Evolutionary conservation across 2,329 filamentous ascomycete species (phyloP).

Genomic region (Penicillium paneum): DNA sequence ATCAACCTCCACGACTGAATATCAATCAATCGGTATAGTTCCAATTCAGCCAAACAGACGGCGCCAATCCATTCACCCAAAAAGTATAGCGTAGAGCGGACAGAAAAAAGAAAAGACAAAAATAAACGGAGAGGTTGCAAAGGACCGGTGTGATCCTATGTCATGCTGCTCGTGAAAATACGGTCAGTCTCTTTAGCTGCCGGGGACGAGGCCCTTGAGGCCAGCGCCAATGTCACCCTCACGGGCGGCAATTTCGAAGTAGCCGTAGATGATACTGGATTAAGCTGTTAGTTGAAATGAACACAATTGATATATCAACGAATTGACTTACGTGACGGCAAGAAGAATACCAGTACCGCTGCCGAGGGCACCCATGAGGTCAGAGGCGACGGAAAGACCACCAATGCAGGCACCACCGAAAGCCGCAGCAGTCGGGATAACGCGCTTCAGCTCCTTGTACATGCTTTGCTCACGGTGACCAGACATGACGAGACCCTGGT

Average conservation of each 20-base stretch:
- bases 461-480: constrained; percentile 99
- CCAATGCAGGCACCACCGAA: constrained; percentile 99
- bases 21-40: neutral
- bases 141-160: constrained; percentile 21
- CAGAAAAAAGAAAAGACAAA: constrained; percentile 25
- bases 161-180: constrained; percentile 35
- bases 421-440: constrained; percentile 95
- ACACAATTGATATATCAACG: neutral
- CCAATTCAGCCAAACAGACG: constrained; percentile 7
- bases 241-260: constrained; percentile 99
- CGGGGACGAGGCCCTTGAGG: constrained; percentile 62
- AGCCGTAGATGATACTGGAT: constrained; percentile 91
- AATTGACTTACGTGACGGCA: constrained; percentile 83
- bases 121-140: constrained; percentile 20
- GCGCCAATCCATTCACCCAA: constrained; percentile 28
- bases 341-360: constrained; percentile 97
- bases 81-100: constrained; percentile 21
- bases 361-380: constrained; percentile 91
- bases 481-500: constrained; percentile 98
- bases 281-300: constrained; percentile 30
- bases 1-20: constrained; percentile 4
- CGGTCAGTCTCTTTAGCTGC: constrained; percentile 36
- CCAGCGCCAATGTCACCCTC: constrained; percentile 85
- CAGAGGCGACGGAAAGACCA: constrained; percentile 89
- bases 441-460: constrained; percentile 99